Evolutionary conservation across 2,329 filamentous ascomycete genomes (phyloP).

Genomic region (Didymella arachidicola): DNA sequence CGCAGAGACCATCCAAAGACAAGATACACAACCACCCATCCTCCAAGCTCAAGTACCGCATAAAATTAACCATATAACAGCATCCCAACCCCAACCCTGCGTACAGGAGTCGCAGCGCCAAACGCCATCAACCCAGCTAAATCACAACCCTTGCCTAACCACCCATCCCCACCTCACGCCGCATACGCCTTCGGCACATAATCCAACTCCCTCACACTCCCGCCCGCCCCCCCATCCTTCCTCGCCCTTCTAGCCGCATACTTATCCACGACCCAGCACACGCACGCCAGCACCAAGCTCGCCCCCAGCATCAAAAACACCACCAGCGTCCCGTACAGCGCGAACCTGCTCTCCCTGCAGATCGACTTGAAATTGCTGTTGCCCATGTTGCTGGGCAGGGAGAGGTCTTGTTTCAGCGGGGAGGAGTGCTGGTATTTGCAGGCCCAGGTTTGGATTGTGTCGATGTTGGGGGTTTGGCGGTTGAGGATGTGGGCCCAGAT

Average conservation of each 20-base stretch:
- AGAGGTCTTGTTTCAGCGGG: constrained; percentile 33
- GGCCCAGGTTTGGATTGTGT: constrained; percentile 52
- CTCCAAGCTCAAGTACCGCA: background rate
- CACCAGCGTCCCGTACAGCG: constrained; percentile 54
- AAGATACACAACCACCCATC: background rate
- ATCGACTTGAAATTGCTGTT: constrained; percentile 50
- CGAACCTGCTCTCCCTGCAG: constrained; percentile 56
- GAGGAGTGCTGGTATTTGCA: constrained; percentile 48
- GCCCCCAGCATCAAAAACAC: constrained; percentile 51
- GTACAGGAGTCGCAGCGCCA: constrained; percentile 12
- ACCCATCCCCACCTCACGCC: background rate
- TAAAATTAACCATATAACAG: background rate
- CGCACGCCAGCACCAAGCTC: constrained; percentile 43
- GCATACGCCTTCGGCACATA: constrained; percentile 21
- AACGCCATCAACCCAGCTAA: constrained; percentile 4
- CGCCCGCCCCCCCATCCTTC: constrained; percentile 37
- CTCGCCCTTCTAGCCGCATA: constrained; percentile 42
- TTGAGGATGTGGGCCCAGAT: constrained; percentile 52
- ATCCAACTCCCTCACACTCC: constrained; percentile 16
- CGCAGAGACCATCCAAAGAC: background rate
- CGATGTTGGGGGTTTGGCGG: constrained; percentile 42
- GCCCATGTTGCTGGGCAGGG: constrained; percentile 39
- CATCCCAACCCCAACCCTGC: constrained; percentile 2
- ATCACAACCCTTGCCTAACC: background rate
- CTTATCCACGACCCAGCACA: constrained; percentile 51